Percentiles rank a stretch among this genome's conserved stretches.
Evolutionary conservation across 306 rosid genomes (phyloP).

Genomic region (Inga leiocalycina): DNA sequence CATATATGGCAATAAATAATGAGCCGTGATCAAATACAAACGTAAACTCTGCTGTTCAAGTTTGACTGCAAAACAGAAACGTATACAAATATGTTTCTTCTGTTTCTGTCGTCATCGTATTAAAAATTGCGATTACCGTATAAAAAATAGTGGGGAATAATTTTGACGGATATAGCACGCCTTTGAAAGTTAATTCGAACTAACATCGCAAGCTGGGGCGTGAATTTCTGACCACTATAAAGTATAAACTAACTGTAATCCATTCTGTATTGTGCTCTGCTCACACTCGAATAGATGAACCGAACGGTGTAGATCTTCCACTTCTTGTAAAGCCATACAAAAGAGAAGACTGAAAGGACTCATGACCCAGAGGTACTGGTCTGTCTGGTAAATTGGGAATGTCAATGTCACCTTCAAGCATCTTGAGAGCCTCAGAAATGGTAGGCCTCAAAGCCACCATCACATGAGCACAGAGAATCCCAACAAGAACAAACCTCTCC

Average conservation of each 20-base stretch:
- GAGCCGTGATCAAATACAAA: background rate
- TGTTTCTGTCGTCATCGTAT: background rate
- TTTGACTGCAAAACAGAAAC: background rate
- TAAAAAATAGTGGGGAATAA: background rate
- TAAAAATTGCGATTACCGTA: conserved; percentile 4
- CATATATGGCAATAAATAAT: background rate
- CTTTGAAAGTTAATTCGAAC: conserved; percentile 18
- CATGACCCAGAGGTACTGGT: conserved; percentile 75
- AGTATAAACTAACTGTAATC: background rate
- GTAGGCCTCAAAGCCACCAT: conserved; percentile 95
- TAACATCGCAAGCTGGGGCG: conserved; percentile 20
- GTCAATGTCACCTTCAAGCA: conserved; percentile 87
- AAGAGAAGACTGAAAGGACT: conserved; percentile 58
- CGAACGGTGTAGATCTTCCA: conserved; percentile 40
- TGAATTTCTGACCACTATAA: conserved; percentile 16
- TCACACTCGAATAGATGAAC: conserved; percentile 30
- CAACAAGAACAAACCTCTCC: conserved; percentile 84
- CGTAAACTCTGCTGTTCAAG: background rate
- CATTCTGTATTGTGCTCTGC: conserved; percentile 12
- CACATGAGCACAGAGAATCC: conserved; percentile 86
- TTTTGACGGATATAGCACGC: conserved; percentile 17
- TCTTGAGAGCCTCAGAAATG: conserved; percentile 70
- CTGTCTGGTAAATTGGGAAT: conserved; percentile 73
- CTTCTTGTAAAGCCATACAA: conserved; percentile 33
- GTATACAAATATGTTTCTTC: conserved; percentile 6